Base-by-base conservation (phyloP, 2,329 filamentous ascomycete genomes). In the Gnomoniopsis smithogilvyi region DNA sequence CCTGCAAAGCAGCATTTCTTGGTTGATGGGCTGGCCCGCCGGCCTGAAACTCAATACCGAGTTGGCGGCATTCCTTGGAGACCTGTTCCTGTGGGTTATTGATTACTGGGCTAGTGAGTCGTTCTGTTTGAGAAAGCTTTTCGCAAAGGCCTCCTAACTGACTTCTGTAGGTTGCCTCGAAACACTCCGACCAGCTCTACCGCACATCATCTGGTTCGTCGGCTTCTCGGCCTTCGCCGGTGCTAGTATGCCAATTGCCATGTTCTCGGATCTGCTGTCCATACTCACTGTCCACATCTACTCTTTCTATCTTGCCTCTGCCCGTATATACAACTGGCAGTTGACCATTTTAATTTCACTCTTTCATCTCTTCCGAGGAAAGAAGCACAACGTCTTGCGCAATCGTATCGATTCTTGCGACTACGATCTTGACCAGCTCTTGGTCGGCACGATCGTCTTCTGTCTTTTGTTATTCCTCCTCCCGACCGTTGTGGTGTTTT, bases 361-460 rank as follows among this genome's bases (percentile, higher is more conserved):
- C n/a, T 99, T 99, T 74, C 96, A 99, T 72, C 86, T 99, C 11
- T 99, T 99, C 71, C 91, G 94, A 34, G 96, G 95, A 60, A 98
- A 97, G 78, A 99, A 99, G 74, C 90, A 96, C 70, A 99, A 99
- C 66, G 89, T 99, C 17, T 84, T 99, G 22, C 90, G 96, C 62
- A 96, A 97, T 70, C 92, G 95, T 75, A 98, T 99, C 68, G 95
- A 99, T 72, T 96, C 93, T 50, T 99, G 95, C 79, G 95, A 98
- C 76, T 99, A 99, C 75, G 95, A 98, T 71, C 84, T 99, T 24
- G 95, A 99, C 71, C 96, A 99, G 75, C 84, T 99, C 3, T 86
- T 99, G 7, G 87, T 99, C 8, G 95, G 95, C 62, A 99, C 95
- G 1, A 98, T 99, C 61, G 80, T 99, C 21, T 99, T 99, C 70